A percentile compares a stretch with the other conserved stretches of the same genome.
These are phyloP conservation scores for Globisporangium iwayamae DNA, from an alignment of 352 stramenopile genomes.

Conservation along the genomic window DNA sequence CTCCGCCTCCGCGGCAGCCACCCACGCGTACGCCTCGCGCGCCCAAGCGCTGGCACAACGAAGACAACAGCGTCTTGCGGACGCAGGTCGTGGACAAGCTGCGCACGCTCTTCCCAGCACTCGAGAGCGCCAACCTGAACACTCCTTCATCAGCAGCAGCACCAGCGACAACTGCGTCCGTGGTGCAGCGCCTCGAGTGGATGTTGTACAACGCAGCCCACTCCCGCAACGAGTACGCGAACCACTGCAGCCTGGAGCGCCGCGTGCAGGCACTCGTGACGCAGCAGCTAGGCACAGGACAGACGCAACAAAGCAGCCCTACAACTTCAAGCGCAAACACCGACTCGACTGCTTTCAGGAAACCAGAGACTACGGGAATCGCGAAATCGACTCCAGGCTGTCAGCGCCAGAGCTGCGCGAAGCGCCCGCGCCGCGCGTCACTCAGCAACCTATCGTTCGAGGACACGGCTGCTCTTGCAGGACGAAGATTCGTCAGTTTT, in stretches of 20 bases:
- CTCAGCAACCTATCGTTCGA: slow-evolving; percentile 10
- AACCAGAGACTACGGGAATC: not conserved
- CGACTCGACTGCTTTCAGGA: not conserved
- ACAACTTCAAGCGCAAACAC: not conserved
- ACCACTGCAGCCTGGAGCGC: slow-evolving; percentile 57
- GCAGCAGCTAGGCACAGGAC: slow-evolving; percentile 15
- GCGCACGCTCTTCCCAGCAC: slow-evolving; percentile 26
- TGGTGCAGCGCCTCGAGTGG: slow-evolving; percentile 73
- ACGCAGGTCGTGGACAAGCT: slow-evolving; percentile 24
- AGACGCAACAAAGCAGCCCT: not conserved
- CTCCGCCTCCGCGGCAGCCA: slow-evolving; percentile 15
- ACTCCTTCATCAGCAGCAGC: slow-evolving; percentile 6
- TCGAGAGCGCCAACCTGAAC: slow-evolving; percentile 15
- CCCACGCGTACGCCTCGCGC: not conserved
- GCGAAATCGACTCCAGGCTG: not conserved
- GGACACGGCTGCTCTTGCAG: not conserved
- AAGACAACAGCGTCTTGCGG: slow-evolving; percentile 21
- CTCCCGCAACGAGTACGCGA: slow-evolving; percentile 64
- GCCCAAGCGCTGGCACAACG: slow-evolving; percentile 17
- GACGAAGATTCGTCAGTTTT: not conserved
- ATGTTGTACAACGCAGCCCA: slow-evolving; percentile 69
- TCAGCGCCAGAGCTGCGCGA: slow-evolving; percentile 3
- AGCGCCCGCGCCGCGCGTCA: slow-evolving; percentile 15
- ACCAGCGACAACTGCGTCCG: slow-evolving; percentile 26
- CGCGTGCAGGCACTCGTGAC: slow-evolving; percentile 74